Base-by-base conservation (phyloP, 1,139 yeast species). In the Hemisphaericaspora subhashii region DNA sequence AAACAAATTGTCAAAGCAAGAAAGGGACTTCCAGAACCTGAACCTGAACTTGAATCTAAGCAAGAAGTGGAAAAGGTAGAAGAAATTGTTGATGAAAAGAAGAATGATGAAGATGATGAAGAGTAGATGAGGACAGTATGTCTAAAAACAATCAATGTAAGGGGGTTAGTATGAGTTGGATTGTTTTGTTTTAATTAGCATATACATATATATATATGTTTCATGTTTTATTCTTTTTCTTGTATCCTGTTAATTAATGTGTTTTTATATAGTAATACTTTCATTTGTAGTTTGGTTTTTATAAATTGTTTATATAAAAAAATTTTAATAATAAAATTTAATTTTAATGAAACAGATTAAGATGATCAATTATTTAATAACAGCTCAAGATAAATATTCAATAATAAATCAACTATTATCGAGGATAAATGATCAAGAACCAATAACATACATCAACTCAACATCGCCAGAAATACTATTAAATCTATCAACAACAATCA, bases 1-100 rank as follows among this genome's bases (percentile, higher is more conserved):
- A 51, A 58, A 33, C 62, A 67, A 32, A 54, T 74, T 35, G 72
- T 70, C 16, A 58, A 55, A 18, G 54, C 60, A 32, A 71, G 78
- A 54, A 67, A 73, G 53, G 57, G 44, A n/a, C 3, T 15, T 38
- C 25, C 21, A n/a, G 2, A 34, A 29, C 3, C n/a, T n/a, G 24
- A 24, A 9, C 10, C 18, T 22, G 37, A 35, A 29, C n/a, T 32
- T 9, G 37, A 32, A 29, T 41, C 31, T 23, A 39, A 39, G 33
- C 31, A 32, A 10, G 13, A 37, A 14, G 16, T 25, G 11, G 33
- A 27, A 9, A 33, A 30, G 29, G 14, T n/a, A 23, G 24, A 23
- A 26, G 36, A 33, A 16, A 13, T 13, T 11, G 16, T 13, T 23
- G 30, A 21, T 8, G 35, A 23, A 8, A 27, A 35, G 16, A 17